These are phyloP conservation scores for Thermomyces lanuginosus DNA, from an alignment of 2,329 filamentous ascomycete species.

Conservation along the genomic window DNA sequence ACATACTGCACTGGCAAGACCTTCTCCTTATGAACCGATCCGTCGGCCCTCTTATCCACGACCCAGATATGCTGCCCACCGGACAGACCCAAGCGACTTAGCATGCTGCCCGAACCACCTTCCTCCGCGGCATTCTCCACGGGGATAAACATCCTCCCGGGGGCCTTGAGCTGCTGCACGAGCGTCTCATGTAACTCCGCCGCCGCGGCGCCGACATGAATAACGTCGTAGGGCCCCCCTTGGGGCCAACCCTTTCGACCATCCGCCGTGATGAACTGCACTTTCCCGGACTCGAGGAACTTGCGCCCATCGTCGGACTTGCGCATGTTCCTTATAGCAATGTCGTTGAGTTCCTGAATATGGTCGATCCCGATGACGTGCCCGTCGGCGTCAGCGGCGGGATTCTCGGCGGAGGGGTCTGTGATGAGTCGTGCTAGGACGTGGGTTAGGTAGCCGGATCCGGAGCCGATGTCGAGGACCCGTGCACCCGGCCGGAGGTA, in stretches of 20 bases:
- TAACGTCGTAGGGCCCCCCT: conserved; percentile 62
- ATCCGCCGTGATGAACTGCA: conserved; percentile 61
- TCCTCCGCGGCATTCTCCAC: conserved; percentile 33
- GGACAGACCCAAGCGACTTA: conserved; percentile 9
- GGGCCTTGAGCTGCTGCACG: conserved; percentile 59
- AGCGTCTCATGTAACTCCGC: conserved; percentile 53
- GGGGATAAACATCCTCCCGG: conserved; percentile 58
- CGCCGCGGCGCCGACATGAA: conserved; percentile 86
- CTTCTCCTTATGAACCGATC: conserved; percentile 39
- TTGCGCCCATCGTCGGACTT: conserved; percentile 43
- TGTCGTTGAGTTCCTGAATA: conserved; percentile 45
- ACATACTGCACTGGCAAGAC: conserved; percentile 48
- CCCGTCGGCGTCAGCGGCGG: conserved; percentile 19
- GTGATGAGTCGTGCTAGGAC: conserved; percentile 62
- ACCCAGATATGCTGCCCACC: conserved; percentile 44
- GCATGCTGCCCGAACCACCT: no score
- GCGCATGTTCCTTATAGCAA: conserved; percentile 49
- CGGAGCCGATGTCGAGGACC: conserved; percentile 58
- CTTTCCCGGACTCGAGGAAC: conserved; percentile 47
- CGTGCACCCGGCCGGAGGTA: conserved; percentile 38
- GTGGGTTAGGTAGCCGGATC: conserved; percentile 73
- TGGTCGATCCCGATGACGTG: conserved; percentile 60
- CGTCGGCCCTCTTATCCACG: conserved; percentile 45
- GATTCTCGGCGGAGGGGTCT: conserved; percentile 10
- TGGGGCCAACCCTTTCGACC: conserved; percentile 50